Conservation (phyloP, 495 filamentous ascomycete genomes). For the Recurvomyces mirabilis region DNA sequence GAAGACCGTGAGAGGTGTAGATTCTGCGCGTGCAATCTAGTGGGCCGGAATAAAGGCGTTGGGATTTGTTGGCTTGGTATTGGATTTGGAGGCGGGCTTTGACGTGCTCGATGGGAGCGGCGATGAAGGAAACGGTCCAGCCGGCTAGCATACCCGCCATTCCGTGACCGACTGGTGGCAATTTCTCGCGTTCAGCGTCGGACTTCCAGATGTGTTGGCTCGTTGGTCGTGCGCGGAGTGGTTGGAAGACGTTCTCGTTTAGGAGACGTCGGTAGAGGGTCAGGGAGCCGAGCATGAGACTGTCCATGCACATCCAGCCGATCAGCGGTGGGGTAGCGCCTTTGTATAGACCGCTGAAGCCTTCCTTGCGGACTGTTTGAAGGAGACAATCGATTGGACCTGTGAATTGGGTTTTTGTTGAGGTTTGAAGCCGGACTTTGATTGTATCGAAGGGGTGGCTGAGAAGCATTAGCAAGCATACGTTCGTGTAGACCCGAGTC, state of each 20-base stretch:
- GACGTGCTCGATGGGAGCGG: conserved; percentile 88
- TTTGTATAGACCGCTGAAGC: conserved; percentile 72
- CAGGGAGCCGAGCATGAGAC: conserved; percentile 83
- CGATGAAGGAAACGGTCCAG: conserved; percentile 80
- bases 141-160: conserved; percentile 81
- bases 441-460: conserved; percentile 85
- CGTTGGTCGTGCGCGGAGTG: conserved; percentile 10
- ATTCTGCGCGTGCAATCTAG: conserved; percentile 71
- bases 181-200: conserved; percentile 28
- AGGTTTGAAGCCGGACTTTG: conserved; percentile 93
- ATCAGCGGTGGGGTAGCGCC: conserved; percentile 81
- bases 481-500: neutral
- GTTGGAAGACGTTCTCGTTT: conserved; percentile 63
- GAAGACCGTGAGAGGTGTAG: conserved; percentile 52
- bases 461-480: neutral
- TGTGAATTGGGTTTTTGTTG: conserved; percentile 58
- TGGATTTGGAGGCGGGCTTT: conserved; percentile 92
- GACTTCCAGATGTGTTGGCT: conserved; percentile 9
- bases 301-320: conserved; percentile 99
- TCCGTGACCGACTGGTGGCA: conserved; percentile 72
- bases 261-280: conserved; percentile 78
- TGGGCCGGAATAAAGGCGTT: conserved; percentile 72
- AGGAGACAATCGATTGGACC: conserved; percentile 81
- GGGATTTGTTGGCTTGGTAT: conserved; percentile 62
- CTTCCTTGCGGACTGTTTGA: conserved; percentile 71